These are phyloP conservation scores for Mortierella sp. DNA, from an alignment of 371 early-diverging fungal species.

Conservation along the genomic window DNA sequence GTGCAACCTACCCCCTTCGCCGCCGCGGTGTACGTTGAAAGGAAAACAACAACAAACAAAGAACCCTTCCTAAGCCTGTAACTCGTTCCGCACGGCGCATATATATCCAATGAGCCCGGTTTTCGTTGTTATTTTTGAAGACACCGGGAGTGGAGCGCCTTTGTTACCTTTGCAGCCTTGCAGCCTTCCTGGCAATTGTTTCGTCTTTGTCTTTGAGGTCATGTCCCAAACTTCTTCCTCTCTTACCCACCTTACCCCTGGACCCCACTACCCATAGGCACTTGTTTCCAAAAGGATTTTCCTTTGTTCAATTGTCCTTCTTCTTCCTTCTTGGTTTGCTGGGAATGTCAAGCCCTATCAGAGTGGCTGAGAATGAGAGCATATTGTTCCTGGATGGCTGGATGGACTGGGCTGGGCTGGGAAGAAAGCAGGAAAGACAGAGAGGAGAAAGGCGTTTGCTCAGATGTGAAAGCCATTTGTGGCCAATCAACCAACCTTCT, in stretches of 20 bases:
- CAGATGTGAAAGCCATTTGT: background rate
- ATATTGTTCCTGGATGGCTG: background rate
- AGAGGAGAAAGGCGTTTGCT: background rate
- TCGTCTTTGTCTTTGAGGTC: background rate
- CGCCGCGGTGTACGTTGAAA: background rate
- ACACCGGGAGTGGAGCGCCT: background rate
- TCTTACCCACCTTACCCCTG: background rate
- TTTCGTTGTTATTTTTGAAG: background rate
- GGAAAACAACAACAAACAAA: background rate
- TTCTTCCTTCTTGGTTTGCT: slow-evolving; percentile 8
- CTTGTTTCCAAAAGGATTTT: background rate
- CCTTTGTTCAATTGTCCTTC: background rate
- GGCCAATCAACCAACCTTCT: too few species aligned
- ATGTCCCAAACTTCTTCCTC: background rate
- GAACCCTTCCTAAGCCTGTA: background rate
- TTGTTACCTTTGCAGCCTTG: background rate
- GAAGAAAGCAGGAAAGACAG: background rate
- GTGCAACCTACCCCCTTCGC: background rate
- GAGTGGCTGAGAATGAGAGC: slow-evolving; percentile 1
- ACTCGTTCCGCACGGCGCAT: background rate
- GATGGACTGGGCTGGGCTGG: background rate
- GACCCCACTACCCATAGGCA: background rate
- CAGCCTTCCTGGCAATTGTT: background rate
- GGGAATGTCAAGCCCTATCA: background rate
- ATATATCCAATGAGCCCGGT: background rate